Base-by-base conservation (phyloP, 257 asterid species). In the Capsicum baccatum region DNA sequence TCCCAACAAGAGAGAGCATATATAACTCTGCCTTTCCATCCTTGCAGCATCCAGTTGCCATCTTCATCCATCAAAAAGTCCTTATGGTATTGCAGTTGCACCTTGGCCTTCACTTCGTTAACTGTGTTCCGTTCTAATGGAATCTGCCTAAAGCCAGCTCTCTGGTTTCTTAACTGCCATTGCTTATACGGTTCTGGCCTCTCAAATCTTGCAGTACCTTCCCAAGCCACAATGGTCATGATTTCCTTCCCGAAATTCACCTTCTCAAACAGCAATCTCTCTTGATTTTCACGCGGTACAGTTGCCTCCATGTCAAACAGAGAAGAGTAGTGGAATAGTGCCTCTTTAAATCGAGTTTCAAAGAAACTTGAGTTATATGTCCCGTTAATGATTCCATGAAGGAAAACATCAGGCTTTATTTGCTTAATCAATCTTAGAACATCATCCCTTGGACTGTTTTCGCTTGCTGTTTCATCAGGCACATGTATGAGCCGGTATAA, bases 1-100 rank as follows among this genome's bases (percentile, higher is more conserved):
- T 62, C 83, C 87, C 92, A 88, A 83, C 90, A 89, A 1, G 92
- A 86, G 4, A 88, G 81, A 19, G 92, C 90, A 76, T 84, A 86
- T 5, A 88, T 37, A 59, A 89, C 86, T 71, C 89, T 33, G 19
- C 91, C 89, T 9, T 88, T 89, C 91, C 91, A 89, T 26, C 92
- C 87, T 59, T 89, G 92, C 14, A 89, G 83, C 81, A 89, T 88
- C 88, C 89, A 88, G 44, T 86, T 63, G 17, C 83, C 12, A 54
- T 88, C 86, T 86, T 89, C 89, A 86, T 86, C 87, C 11, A 85
- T 86, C 54, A 81, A 12, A 84, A 86, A 88, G 68, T 89, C 89
- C 83, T 88, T 88, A 35, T 83, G 89, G 58, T 88, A 86, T 19
- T 54, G 83, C 82, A 14, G 14, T 63, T 33, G 67, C 48, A 89